Evolutionary conservation across 257 asterid genomes (phyloP).

Genomic region (Solanum infundibuliforme): DNA sequence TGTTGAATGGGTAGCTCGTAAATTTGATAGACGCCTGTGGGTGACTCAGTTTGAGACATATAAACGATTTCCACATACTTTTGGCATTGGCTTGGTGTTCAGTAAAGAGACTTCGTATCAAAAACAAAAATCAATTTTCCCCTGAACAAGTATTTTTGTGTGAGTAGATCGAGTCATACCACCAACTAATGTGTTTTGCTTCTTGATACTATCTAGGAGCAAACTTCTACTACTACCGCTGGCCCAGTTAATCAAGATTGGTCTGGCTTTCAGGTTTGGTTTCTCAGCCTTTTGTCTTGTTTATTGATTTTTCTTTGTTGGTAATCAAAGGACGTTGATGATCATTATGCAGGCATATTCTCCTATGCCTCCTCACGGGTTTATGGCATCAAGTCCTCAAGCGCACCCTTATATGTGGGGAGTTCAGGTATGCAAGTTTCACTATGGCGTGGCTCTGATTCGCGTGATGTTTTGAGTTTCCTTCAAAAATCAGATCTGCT

Average conservation of each 20-base stretch:
- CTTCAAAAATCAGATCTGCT: background rate
- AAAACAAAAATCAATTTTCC: background rate
- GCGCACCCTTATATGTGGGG: constrained; percentile 98
- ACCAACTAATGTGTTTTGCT: background rate
- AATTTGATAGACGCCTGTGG: background rate
- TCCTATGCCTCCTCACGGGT: constrained; percentile 87
- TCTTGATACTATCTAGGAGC: constrained; percentile 44
- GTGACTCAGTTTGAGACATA: background rate
- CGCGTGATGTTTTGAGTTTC: background rate
- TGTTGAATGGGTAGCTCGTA: background rate
- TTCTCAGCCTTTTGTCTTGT: constrained; percentile 5
- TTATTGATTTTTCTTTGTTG: background rate
- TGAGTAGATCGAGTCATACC: background rate
- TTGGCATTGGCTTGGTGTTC: background rate
- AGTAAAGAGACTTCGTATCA: background rate
- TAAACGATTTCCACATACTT: background rate
- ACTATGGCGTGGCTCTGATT: background rate
- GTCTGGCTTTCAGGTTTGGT: constrained; percentile 88
- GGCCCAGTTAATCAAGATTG: constrained; percentile 69
- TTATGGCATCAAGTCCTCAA: constrained; percentile 75
- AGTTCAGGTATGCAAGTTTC: constrained; percentile 52
- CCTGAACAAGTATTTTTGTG: background rate
- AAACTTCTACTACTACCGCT: constrained; percentile 31
- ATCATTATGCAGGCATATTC: constrained; percentile 61
- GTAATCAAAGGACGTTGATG: constrained; percentile 4